These are phyloP conservation scores for Tetradesmus lagerheimii DNA, from an alignment of 139 green algal genomes.

Conservation along the genomic window DNA sequence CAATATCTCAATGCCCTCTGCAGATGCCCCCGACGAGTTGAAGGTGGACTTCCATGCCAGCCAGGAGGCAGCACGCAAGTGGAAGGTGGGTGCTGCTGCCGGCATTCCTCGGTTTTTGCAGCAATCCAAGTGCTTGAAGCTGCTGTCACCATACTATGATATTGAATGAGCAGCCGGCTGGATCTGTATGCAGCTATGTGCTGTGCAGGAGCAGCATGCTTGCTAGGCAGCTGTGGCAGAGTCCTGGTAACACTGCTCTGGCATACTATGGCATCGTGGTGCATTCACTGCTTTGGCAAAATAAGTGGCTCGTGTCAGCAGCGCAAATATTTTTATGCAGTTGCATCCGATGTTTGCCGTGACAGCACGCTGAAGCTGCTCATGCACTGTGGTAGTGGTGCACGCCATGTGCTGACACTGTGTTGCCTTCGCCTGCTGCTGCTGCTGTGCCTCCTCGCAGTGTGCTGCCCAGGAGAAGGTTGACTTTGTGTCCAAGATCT, in stretches of 20 bases:
- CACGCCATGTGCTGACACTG: too few relatives aligned
- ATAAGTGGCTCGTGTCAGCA: not conserved
- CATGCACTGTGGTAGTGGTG: too few relatives aligned
- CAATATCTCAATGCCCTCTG: too few relatives aligned
- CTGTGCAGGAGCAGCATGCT: not conserved
- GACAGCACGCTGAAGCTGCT: not conserved
- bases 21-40: constrained; percentile 51
- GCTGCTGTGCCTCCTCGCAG: not conserved
- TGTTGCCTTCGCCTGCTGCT: constrained; percentile 47
- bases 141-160: too few relatives aligned
- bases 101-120: too few relatives aligned
- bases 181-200: too few relatives aligned
- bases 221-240: not conserved
- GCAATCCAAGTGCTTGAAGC: too few relatives aligned
- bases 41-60: constrained; percentile 7
- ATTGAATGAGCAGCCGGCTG: too few relatives aligned
- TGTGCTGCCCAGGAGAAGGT: constrained; percentile 33
- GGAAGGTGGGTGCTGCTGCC: constrained; percentile 15
- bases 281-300: not conserved
- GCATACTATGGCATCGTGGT: not conserved
- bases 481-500: constrained; percentile 45
- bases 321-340: too few relatives aligned
- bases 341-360: too few relatives aligned
- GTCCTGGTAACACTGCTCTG: too few relatives aligned
- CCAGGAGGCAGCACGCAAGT: constrained; percentile 14